Evolutionary conservation across 305 asterid genomes (phyloP).

Genomic region (Fraxinus floribunda): DNA sequence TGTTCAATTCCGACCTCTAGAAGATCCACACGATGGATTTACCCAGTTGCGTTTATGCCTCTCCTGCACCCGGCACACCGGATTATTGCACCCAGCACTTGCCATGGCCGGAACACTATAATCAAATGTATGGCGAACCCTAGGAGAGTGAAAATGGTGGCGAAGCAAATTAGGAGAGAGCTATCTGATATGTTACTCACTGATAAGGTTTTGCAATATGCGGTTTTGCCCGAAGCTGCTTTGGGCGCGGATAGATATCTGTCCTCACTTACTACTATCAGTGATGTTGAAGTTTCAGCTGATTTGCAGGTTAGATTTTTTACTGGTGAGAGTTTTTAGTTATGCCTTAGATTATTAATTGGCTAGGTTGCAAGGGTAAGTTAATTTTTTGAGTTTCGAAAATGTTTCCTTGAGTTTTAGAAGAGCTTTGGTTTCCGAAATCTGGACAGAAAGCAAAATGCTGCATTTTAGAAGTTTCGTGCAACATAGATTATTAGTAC

Average conservation of each 20-base stretch:
- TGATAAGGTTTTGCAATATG: conserved; percentile 83
- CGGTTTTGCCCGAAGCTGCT: conserved; percentile 93
- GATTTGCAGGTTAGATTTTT: conserved; percentile 72
- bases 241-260: conserved; percentile 92
- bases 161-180: conserved; percentile 89
- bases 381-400: not conserved
- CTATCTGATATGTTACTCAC: conserved; percentile 84
- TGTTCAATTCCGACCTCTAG: conserved; percentile 28
- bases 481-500: conserved; percentile 1
- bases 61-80: conserved; percentile 34
- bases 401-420: not conserved
- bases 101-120: conserved; percentile 10
- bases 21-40: conserved; percentile 31
- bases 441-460: not conserved
- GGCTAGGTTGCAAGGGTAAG: not conserved
- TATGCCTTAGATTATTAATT: not conserved
- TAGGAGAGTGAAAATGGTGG: conserved; percentile 94
- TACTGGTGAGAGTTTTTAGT: not conserved
- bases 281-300: conserved; percentile 87
- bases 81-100: conserved; percentile 7
- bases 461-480: not conserved
- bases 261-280: conserved; percentile 86
- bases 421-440: not conserved
- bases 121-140: conserved; percentile 89
- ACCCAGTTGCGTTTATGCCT: conserved; percentile 22